Percentiles rank a stretch among this genome's conserved stretches.
phyloP scores from a whole-genome alignment of 176 grass and related monocot genomes.

The Poa pratensis region DNA sequence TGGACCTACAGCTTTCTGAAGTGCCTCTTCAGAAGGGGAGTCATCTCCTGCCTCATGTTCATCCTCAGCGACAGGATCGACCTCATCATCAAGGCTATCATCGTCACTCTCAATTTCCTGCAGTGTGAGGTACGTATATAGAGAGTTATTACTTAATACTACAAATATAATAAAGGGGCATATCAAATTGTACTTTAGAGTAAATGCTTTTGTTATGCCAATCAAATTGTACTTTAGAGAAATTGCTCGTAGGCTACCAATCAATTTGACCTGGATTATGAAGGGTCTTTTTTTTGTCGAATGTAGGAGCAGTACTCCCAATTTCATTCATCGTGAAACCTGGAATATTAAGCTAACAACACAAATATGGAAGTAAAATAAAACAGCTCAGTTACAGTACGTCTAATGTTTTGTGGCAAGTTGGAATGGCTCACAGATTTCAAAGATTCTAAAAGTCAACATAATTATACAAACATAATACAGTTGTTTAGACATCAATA shows the following conservation, averaged over 20 bases:
- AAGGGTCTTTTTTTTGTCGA: background rate
- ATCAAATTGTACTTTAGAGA: background rate
- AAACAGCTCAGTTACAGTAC: background rate
- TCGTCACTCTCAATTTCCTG: constrained; percentile 96
- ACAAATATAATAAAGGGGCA: no score
- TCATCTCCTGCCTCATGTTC: constrained; percentile 55
- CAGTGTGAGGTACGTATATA: constrained; percentile 13
- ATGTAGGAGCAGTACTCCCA: background rate
- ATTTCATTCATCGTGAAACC: background rate
- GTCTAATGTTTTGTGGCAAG: background rate
- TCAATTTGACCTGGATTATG: background rate
- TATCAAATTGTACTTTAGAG: no score
- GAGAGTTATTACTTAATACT: background rate
- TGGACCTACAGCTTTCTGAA: constrained; percentile 53
- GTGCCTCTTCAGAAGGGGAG: constrained; percentile 42
- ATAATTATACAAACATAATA: background rate
- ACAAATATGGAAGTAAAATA: constrained; percentile 6
- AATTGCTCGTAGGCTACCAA: background rate
- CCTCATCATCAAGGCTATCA: constrained; percentile 77
- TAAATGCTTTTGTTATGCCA: background rate
- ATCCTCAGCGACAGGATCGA: constrained; percentile 51
- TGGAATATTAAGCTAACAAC: background rate
- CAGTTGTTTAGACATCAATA: background rate
- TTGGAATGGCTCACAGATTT: constrained; percentile 10
- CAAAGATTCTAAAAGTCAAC: background rate